These are phyloP conservation scores for Cladosporium sp. DNA, from an alignment of 2,329 filamentous ascomycete species.

Conservation along the genomic window DNA sequence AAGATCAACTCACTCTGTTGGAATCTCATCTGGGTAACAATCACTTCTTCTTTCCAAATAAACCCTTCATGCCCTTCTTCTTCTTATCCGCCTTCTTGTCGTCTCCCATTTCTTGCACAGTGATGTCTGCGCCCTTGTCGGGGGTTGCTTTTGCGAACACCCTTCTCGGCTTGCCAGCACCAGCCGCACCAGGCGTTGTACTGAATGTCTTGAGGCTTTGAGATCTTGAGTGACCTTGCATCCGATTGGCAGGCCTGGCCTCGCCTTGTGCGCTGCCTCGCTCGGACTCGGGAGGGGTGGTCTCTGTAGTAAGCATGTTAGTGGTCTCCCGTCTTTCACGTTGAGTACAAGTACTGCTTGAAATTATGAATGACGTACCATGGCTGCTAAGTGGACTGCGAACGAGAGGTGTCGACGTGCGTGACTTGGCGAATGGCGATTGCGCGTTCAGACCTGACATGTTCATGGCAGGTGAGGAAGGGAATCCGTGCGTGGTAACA, in stretches of 20 bases:
- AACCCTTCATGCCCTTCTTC: conserved; percentile 32
- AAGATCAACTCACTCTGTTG: not conserved
- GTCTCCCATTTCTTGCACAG: not conserved
- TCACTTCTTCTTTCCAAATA: conserved; percentile 29
- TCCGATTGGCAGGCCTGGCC: not conserved
- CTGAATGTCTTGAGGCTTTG: conserved; percentile 5
- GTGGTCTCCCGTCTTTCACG: not conserved
- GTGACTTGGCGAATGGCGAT: not conserved
- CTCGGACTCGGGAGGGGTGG: conserved; percentile 21
- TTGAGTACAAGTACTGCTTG: not conserved
- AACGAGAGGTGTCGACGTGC: conserved; percentile 11
- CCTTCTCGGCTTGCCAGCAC: conserved; percentile 25
- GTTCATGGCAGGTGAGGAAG: not conserved
- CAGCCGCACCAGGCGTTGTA: conserved; percentile 13
- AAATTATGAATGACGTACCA: conserved; percentile 23
- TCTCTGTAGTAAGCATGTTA: conserved; percentile 22
- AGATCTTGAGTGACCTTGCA: not conserved
- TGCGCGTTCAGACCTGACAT: not conserved
- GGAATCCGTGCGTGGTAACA: not conserved
- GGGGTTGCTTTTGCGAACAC: conserved; percentile 27
- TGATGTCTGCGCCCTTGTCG: not conserved
- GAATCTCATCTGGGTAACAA: not conserved
- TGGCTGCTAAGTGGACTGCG: conserved; percentile 29
- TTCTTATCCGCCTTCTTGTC: conserved; percentile 23
- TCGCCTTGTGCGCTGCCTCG: not conserved